Evolutionary conservation across 176 grass and related monocot species (phyloP), one percentile per base, ranked within the genome.

Genomic region (Oryza meyeriana): DNA sequence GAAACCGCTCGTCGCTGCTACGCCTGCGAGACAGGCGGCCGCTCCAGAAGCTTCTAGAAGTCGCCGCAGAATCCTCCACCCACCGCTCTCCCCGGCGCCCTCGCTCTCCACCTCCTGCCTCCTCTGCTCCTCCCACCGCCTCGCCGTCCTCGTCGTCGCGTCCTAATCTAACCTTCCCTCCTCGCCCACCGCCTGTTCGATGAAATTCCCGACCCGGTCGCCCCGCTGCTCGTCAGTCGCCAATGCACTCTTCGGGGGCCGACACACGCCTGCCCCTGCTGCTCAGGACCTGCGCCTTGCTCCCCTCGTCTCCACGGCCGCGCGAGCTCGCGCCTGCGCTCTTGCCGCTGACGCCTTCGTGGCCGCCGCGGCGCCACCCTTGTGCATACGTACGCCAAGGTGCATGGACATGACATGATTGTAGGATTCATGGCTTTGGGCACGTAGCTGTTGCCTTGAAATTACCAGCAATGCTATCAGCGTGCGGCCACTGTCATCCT

Each of bases 231-330:
- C 4, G 32, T 4, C 32, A 33, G 4, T n/a, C n/a, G 80, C 38
- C 33, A 96, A 96, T 66, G 88, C 93, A 45, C 82, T 93, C 44
- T 90, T 96, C 62, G 85, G 4, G 93, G 28, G 80, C 90, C 33
- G 12, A 20, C 90, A 95, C 90, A 95, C 50, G 65, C 72, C 0
- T 93, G 20, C 58, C 85, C 47, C 74, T 88, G 22, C 82, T 82
- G 35, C 83, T 90, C 24, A 88, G 74, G 76, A 61, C 90, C 16
- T 90, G 93, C 71, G 44, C 88, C 31, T 78, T 78, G 55, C 77
- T 95, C 30, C 68, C 90, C 57, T 87, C 71, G 10, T 65, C 78
- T 42, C 79, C 76, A 76, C 12, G 90, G 90, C 81, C 80, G 87
- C 24, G 61, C 87, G 4, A 4, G 82, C 92, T 42, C 93, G 92